These are phyloP conservation scores for Misopates orontium DNA, from an alignment of 257 asterid species.

Conservation along the genomic window DNA sequence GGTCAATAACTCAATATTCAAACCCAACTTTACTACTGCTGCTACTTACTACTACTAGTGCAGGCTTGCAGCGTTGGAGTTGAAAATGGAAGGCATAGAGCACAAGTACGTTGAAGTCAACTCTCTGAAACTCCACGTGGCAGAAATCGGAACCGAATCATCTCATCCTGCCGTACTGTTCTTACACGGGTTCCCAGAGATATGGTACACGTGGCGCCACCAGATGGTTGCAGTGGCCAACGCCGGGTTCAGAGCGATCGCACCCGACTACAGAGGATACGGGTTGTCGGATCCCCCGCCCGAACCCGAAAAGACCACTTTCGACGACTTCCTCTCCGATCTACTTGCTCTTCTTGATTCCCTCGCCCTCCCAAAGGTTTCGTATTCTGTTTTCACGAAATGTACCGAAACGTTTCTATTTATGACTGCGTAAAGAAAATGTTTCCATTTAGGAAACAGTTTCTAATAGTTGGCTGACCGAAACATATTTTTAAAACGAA, in stretches of 20 bases:
- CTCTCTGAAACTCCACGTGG: slow-evolving; percentile 53
- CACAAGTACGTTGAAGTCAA: slow-evolving; percentile 41
- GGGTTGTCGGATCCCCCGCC: slow-evolving; percentile 57
- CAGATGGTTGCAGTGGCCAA: slow-evolving; percentile 44
- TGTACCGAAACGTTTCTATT: no score
- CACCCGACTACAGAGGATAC: slow-evolving; percentile 66
- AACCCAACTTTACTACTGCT: no score
- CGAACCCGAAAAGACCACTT: slow-evolving; percentile 45
- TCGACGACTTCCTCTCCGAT: slow-evolving; percentile 39
- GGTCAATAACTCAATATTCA: no score
- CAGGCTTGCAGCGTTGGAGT: neutral
- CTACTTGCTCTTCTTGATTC: slow-evolving; percentile 54
- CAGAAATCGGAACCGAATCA: slow-evolving; percentile 38
- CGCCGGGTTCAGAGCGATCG: slow-evolving; percentile 55
- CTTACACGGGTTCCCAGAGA: slow-evolving; percentile 58
- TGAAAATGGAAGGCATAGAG: slow-evolving; percentile 38
- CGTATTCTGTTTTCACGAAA: no score
- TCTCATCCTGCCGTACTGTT: slow-evolving; percentile 45
- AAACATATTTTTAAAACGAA: no score
- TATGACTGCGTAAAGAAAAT: no score
- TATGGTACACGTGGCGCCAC: slow-evolving; percentile 61
- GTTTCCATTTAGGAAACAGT: no score
- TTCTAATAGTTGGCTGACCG: no score
- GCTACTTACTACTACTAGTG: neutral
- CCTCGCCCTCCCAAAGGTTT: slow-evolving; percentile 51